Evolutionary conservation across 768 basidiomycete genomes (phyloP).

Genomic region (Sarcodon sp.): DNA sequence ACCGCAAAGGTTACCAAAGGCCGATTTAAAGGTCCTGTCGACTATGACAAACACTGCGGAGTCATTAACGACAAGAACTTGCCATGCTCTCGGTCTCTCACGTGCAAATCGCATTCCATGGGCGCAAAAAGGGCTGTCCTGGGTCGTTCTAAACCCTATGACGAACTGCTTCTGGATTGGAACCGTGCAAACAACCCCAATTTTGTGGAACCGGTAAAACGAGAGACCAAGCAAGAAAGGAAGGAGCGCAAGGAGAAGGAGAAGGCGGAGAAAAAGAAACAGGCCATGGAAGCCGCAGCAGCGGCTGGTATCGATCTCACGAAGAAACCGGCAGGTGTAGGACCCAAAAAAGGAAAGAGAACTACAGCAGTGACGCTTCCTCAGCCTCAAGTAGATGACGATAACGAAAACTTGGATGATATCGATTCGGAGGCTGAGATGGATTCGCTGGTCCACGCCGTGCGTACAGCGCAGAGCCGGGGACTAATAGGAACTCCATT

Average conservation of each 20-base stretch:
- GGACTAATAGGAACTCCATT: constrained; percentile 54
- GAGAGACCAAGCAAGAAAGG: constrained; percentile 77
- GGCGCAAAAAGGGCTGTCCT: constrained; percentile 88
- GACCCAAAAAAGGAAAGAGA: constrained; percentile 58
- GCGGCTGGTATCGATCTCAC: constrained; percentile 37
- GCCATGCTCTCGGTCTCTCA: constrained; percentile 89
- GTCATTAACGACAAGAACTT: constrained; percentile 93
- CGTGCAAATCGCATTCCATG: constrained; percentile 98
- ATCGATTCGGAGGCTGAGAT: constrained; percentile 80
- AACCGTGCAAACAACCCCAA: constrained; percentile 80
- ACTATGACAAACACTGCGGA: constrained; percentile 88
- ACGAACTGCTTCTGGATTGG: constrained; percentile 86
- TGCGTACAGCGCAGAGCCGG: constrained; percentile 39
- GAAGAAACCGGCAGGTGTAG: constrained; percentile 24
- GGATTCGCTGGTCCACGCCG: constrained; percentile 55
- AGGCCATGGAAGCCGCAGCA: constrained; percentile 57
- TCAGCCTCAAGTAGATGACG: constrained; percentile 42
- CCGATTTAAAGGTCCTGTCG: constrained; percentile 73
- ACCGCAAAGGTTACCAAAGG: constrained; percentile 65
- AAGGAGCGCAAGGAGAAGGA: constrained; percentile 76
- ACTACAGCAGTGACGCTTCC: constrained; percentile 29
- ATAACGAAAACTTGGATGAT: constrained; percentile 61
- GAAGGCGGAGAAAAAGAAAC: constrained; percentile 71
- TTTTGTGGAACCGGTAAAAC: constrained; percentile 78
- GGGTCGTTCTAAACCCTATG: constrained; percentile 75